Base-by-base conservation (phyloP, 352 stramenopile genomes). In the Pythium pyrilobum region DNA sequence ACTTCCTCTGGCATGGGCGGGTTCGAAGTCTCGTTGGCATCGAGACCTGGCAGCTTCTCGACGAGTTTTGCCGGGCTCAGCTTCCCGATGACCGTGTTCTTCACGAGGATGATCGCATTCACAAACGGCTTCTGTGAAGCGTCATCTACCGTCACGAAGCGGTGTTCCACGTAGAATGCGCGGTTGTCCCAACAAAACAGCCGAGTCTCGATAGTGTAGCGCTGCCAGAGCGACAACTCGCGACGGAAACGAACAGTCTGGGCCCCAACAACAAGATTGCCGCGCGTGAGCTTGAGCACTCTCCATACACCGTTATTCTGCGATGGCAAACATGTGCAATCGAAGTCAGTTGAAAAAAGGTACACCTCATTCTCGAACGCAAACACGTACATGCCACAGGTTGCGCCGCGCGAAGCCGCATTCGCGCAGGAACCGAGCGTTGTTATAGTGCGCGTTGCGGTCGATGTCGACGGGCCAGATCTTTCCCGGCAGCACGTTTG, bases 131-230 rank as follows among this genome's bases (percentile, higher is more conserved):
- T 40, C 1, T 66, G 39, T 15, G 49, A 37, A 28, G 66, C 62
- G 1, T 16, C n/a, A 15, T 45, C 36, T 5, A 25, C 25, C 16
- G 79, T 92, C 46, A 88, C 74, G 49, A 95, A 95, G 18, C 81
- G 81, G 37, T 95, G 85, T 62, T 95, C 85, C 3, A 95, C 67
- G 64, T 93, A 95, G 62, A 93, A 95, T 3, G 85, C 81, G 23
- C 77, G 74, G 32, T 78, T 64, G 62, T 95, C 81, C 85, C 85
- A 93, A 50, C 78, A 85, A 3, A 89, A 55, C 44, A 95, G 50
- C 24, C 85, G 71, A n/a, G 81, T 82, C 64, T 89, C 59, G 46
- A 95, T 61, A 42, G 65, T 72, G 63, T 89, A 95, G 11, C 44
- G 27, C 59, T 93, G 64, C 24, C 78, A 71, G 27, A 95, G 67